phyloP scores from a whole-genome alignment of 1,284 basidiomycete genomes.

The Earliella scabrosa region DNA sequence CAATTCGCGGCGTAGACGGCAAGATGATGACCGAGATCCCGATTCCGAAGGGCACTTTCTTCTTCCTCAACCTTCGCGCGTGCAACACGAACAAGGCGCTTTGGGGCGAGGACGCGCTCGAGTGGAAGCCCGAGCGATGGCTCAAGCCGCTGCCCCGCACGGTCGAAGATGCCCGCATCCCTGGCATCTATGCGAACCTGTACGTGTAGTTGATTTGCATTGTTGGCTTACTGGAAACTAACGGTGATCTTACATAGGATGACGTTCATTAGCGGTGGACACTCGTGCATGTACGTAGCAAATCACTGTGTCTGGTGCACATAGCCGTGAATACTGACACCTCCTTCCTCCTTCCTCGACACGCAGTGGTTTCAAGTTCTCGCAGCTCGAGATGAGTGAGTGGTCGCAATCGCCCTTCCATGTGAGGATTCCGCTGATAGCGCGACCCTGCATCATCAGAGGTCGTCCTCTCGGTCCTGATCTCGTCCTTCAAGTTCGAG shows the following conservation, averaged over 20 bases:
- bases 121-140: conserved; percentile 23
- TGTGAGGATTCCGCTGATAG: neutral
- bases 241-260: conserved; percentile 30
- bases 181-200: conserved; percentile 18
- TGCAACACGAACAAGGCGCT: conserved; percentile 16
- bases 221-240: too few species aligned
- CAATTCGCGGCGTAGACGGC: conserved; percentile 13
- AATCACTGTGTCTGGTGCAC: too few species aligned
- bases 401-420: neutral
- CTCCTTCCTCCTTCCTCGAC: neutral
- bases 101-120: conserved; percentile 20
- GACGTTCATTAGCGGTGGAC: conserved; percentile 37
- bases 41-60: conserved; percentile 13
- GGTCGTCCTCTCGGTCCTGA: neutral
- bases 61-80: conserved; percentile 8
- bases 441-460: neutral
- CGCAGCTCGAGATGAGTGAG: conserved; percentile 16
- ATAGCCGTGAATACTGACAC: neutral
- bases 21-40: conserved; percentile 12
- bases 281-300: conserved; percentile 35
- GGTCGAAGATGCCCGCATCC: conserved; percentile 11
- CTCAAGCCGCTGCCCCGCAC: conserved; percentile 3
- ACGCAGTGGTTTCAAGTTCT: conserved; percentile 15
- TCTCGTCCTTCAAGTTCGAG: neutral
- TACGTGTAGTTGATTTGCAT: neutral